Evolutionary conservation across 2,329 filamentous ascomycete genomes (phyloP).

Genomic region (Cladosporium sp.): DNA sequence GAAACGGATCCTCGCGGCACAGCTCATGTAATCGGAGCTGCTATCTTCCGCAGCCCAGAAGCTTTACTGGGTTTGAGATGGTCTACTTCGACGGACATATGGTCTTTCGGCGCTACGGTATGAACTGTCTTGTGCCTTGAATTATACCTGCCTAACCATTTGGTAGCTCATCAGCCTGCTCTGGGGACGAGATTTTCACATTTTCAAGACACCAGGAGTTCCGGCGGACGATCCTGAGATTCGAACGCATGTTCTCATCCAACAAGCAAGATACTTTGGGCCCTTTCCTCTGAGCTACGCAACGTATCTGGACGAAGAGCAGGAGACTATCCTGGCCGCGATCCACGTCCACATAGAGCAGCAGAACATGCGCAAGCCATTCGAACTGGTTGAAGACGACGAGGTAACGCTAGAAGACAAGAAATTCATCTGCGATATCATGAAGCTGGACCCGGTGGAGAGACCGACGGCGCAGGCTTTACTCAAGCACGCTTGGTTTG

Average conservation of each 20-base stretch:
- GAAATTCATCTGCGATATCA: conserved; percentile 38
- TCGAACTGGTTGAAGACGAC: conserved; percentile 21
- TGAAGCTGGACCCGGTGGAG: conserved; percentile 42
- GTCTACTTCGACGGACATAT: conserved; percentile 38
- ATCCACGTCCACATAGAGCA: conserved; percentile 16
- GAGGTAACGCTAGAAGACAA: conserved; percentile 32
- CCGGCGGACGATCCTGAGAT: conserved; percentile 24
- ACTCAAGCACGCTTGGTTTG: conserved; percentile 37
- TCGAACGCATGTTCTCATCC: conserved; percentile 20
- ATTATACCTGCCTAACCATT: not conserved
- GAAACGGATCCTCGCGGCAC: conserved; percentile 16
- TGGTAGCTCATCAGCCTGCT: conserved; percentile 29
- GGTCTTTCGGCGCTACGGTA: conserved; percentile 37
- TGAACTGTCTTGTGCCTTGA: conserved; percentile 13
- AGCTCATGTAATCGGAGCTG: conserved; percentile 31
- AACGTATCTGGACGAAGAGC: conserved; percentile 21
- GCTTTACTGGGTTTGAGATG: conserved; percentile 31
- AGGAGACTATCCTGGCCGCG: conserved; percentile 13
- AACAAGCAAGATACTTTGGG: conserved; percentile 25
- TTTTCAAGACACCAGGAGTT: conserved; percentile 24
- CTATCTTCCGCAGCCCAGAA: conserved; percentile 38
- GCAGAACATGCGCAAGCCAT: conserved; percentile 21
- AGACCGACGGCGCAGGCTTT: conserved; percentile 38
- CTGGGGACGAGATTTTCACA: conserved; percentile 24
- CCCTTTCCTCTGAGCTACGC: conserved; percentile 10